phyloP scores from a whole-genome alignment of 345 rosid species.

The Citropsis articulata region DNA sequence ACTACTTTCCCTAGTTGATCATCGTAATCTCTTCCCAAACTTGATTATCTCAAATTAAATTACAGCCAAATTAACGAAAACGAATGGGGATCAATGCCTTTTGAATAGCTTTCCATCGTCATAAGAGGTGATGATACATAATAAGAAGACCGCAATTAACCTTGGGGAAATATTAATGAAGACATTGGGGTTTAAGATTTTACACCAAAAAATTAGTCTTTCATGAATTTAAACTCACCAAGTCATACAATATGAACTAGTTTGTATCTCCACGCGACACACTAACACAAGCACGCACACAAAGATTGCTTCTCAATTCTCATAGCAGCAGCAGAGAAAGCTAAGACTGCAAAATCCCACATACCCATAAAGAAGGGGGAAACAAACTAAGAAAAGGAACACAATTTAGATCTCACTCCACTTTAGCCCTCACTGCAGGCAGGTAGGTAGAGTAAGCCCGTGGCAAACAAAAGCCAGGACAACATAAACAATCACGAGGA shows the following conservation, averaged over 20 bases:
- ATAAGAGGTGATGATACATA: too few species aligned
- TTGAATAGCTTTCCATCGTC: neutral
- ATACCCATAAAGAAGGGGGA: neutral
- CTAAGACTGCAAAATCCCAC: conserved; percentile 7
- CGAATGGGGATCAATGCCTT: neutral
- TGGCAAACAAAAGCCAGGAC: conserved; percentile 80
- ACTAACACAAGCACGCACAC: neutral
- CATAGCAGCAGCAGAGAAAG: conserved; percentile 13
- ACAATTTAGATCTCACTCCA: conserved; percentile 18
- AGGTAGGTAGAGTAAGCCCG: conserved; percentile 68
- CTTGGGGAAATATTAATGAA: neutral
- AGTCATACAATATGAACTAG: conserved; percentile 12
- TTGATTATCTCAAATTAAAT: too few species aligned
- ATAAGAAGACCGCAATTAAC: neutral
- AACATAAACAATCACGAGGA: conserved; percentile 62
- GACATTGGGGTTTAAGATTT: neutral
- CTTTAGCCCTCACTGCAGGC: conserved; percentile 46
- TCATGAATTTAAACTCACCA: neutral
- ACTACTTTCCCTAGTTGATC: neutral
- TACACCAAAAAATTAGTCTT: neutral
- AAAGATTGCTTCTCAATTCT: conserved; percentile 8
- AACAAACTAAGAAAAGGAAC: conserved; percentile 4
- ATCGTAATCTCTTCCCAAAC: too few species aligned
- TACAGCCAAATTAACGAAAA: neutral
- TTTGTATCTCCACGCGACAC: conserved; percentile 14